A percentile compares a stretch with the other conserved stretches of the same genome.
Conservation (phyloP, 495 filamentous ascomycete species). For the Penicillium malachiteum region DNA sequence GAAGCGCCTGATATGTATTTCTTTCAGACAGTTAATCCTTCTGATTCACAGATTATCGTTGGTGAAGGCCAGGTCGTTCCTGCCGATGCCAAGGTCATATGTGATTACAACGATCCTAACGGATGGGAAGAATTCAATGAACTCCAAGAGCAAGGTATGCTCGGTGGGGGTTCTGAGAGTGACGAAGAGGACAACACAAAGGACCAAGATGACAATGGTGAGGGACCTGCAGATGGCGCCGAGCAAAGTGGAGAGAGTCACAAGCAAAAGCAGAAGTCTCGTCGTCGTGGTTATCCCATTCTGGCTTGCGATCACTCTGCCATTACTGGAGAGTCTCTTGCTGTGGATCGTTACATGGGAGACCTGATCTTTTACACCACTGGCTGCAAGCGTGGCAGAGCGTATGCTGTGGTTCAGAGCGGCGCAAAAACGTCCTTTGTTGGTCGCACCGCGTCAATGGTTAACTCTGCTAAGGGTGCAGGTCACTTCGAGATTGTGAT, state of each 20-base stretch:
- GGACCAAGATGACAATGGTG: conserved; percentile 10
- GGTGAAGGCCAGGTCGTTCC: conserved; percentile 73
- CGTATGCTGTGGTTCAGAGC: conserved; percentile 61
- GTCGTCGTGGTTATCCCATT: conserved; percentile 53
- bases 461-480: conserved; percentile 63
- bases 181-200: conserved; percentile 33
- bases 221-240: conserved; percentile 1
- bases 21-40: background rate
- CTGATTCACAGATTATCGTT: conserved; percentile 48
- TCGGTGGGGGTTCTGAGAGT: conserved; percentile 55
- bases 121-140: conserved; percentile 64
- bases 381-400: conserved; percentile 71
- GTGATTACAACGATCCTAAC: conserved; percentile 62
- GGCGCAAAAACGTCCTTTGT: conserved; percentile 68
- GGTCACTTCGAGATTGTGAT: conserved; percentile 78
- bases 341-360: conserved; percentile 72
- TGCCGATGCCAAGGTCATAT: conserved; percentile 70
- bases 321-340: conserved; percentile 72
- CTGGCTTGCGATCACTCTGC: conserved; percentile 70
- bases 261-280: conserved; percentile 15
- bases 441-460: conserved; percentile 66
- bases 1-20: background rate
- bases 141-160: conserved; percentile 52
- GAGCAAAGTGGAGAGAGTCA: conserved; percentile 16
- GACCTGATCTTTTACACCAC: conserved; percentile 69